Evolutionary conservation across 495 filamentous ascomycete genomes (phyloP).

Genomic region (Penicillium diatomitis): DNA sequence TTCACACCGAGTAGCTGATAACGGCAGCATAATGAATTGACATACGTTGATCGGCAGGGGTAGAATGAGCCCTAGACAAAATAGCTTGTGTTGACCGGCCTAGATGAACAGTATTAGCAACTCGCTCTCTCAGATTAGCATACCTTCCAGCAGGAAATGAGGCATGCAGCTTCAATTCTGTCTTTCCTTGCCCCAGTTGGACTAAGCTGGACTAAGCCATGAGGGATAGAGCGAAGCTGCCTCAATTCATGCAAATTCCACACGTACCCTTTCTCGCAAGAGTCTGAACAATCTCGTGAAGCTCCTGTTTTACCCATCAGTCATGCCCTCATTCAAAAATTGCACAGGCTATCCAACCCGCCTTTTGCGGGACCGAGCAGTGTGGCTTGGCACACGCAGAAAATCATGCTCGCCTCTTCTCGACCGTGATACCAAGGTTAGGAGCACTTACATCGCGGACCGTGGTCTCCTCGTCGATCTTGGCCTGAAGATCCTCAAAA

Average conservation of each 20-base stretch:
- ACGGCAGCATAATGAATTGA: slow-evolving; percentile 1
- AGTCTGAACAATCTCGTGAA: slow-evolving; percentile 68
- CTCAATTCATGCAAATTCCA: too few species aligned
- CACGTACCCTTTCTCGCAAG: slow-evolving; percentile 60
- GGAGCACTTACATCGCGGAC: slow-evolving; percentile 59
- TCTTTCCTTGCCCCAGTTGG: too few species aligned
- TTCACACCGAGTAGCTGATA: too few species aligned
- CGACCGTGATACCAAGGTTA: neutral
- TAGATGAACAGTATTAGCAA: slow-evolving; percentile 11
- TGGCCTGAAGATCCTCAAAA: slow-evolving; percentile 78
- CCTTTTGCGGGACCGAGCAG: slow-evolving; percentile 1
- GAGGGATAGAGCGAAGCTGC: too few species aligned
- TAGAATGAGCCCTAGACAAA: slow-evolving; percentile 84
- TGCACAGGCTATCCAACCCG: slow-evolving; percentile 1
- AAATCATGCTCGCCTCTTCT: neutral
- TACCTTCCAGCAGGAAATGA: too few species aligned
- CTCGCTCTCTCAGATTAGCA: neutral
- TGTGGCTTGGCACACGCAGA: slow-evolving; percentile 19
- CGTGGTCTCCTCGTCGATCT: slow-evolving; percentile 77
- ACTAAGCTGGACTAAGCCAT: too few species aligned
- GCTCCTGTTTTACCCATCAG: slow-evolving; percentile 37
- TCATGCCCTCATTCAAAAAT: neutral
- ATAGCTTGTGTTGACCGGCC: slow-evolving; percentile 64
- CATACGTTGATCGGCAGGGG: slow-evolving; percentile 66
- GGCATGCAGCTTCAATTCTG: too few species aligned